Evolutionary conservation across 768 basidiomycete species (phyloP), one percentile per base, ranked within the genome.

Genomic region (Podaxis sp.): DNA sequence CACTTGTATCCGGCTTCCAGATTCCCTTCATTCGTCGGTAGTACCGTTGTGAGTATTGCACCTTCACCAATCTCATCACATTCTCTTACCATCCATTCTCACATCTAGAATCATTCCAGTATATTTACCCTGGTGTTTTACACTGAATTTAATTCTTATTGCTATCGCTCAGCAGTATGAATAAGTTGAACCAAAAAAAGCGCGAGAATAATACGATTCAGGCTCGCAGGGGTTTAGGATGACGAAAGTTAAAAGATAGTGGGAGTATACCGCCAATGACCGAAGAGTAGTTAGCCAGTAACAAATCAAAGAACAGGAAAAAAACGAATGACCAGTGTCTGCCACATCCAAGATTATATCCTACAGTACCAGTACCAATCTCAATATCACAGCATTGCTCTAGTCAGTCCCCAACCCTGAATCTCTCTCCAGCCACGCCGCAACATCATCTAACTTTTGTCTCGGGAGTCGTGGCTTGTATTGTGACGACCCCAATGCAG

Each of bases 1-100:
- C 91, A 1, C 74, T 99, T 62, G 71, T 98, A 46, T 95, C 93
- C 16, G 96, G 91, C 0, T 93, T 95, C 79, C 90, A 95, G 74
- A 81, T 98, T 61, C 96, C 96, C 0, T 98, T 98, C 75, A 60
- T 77, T 40, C 71, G 78, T 61, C 74, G 76, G 65, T 81, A 77
- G 73, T 61, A 50, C 50, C 63, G 40, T 46, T 63, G 69, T 68
- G 63, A 68, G 70, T 63, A 25, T 32, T 5, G 3, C 23, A 14
- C 32, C 38, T 16, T 47, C 25, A 1, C 21, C 4, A 11, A n/a
- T 44, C 14, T 32, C 37, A 5, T 14, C 11, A 18, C 28, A 6
- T 21, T 5, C 23, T 38, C 46, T 44, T 16, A 44, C 42, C n/a
- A 1, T 44, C 18, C n/a, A 7, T 18, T 18, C 18, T 9, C 16